phyloP scores from a whole-genome alignment of 2,329 filamentous ascomycete species.

The Trichophyton verrucosum region DNA sequence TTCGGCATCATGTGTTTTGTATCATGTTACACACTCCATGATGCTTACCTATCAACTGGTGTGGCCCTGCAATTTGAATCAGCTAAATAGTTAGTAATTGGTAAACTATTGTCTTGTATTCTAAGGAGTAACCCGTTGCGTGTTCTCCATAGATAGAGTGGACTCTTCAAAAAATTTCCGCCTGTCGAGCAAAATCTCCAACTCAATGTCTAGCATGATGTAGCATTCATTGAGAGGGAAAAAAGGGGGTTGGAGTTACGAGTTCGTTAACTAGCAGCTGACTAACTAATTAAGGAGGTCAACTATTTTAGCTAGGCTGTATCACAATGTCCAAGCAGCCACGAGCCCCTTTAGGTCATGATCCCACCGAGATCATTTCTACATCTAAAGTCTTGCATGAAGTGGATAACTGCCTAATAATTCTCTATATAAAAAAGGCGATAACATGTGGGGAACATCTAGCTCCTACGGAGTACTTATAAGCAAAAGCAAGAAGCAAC shows the following conservation, averaged over 20 bases:
- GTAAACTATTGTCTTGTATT: not conserved
- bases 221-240: too few species aligned
- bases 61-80: not conserved
- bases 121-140: not conserved
- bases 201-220: too few species aligned
- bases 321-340: not conserved
- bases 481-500: not conserved
- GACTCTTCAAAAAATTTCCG: not conserved
- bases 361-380: too few species aligned
- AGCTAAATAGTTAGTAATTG: not conserved
- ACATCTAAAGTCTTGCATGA: too few species aligned
- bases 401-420: not conserved
- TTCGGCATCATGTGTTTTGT: not conserved
- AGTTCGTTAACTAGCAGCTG: too few species aligned
- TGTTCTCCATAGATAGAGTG: not conserved
- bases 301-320: not conserved
- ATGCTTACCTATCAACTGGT: not conserved
- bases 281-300: too few species aligned
- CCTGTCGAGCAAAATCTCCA: not conserved
- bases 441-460: too few species aligned
- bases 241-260: too few species aligned
- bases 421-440: not conserved
- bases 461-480: not conserved
- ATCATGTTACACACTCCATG: too few species aligned
- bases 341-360: not conserved